phyloP scores from a whole-genome alignment of 345 rosid genomes.

The Camelina hispida region DNA sequence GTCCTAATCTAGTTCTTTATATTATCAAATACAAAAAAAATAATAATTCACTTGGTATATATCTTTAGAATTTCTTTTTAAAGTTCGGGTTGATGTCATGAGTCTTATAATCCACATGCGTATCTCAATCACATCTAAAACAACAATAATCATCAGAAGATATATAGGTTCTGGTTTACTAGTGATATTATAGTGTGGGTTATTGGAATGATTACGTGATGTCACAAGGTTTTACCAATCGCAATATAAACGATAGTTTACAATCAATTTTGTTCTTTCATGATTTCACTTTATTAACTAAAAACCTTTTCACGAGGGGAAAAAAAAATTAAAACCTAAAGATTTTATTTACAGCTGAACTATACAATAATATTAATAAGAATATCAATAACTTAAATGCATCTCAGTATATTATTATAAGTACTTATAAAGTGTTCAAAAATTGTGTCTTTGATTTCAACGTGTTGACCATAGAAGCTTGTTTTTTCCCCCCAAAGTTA shows the following conservation, averaged over 20 bases:
- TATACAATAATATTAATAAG: background rate
- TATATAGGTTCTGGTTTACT: background rate
- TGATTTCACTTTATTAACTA: background rate
- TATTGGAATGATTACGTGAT: background rate
- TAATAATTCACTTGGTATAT: slow-evolving; percentile 14
- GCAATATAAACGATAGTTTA: background rate
- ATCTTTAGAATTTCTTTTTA: background rate
- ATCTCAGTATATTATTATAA: background rate
- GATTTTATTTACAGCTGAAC: background rate
- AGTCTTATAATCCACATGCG: slow-evolving; percentile 3
- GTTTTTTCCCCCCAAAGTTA: background rate
- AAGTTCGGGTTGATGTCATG: background rate
- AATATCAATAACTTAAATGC: background rate
- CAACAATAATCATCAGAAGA: slow-evolving; percentile 12
- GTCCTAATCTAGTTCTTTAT: too few species aligned
- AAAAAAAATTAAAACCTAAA: too few species aligned
- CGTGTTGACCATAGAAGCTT: slow-evolving; percentile 15
- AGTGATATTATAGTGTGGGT: background rate
- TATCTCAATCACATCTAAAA: background rate
- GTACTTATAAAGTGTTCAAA: background rate
- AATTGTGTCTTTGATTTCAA: background rate
- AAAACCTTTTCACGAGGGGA: background rate
- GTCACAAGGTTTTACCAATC: background rate
- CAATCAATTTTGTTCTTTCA: background rate
- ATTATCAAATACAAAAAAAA: background rate